Evolutionary conservation across 192 early-diverging fungal species (phyloP).

Genomic region (Mortierella claussenii): DNA sequence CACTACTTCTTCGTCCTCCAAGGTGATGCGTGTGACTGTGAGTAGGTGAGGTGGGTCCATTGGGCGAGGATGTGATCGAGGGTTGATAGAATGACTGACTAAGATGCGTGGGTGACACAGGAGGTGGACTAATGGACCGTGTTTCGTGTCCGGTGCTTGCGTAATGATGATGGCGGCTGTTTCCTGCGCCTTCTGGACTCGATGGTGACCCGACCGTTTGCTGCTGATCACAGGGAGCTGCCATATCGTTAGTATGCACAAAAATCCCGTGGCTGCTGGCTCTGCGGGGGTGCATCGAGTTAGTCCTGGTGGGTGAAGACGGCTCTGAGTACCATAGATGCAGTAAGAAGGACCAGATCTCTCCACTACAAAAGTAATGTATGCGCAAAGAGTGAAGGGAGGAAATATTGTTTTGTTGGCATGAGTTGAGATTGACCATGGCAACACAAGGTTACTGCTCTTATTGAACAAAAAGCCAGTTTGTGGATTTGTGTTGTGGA

Average conservation of each 20-base stretch:
- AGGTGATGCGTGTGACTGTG: not conserved
- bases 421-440: no score
- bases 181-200: slow-evolving; percentile 16
- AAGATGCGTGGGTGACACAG: slow-evolving; percentile 37
- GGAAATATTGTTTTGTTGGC: no score
- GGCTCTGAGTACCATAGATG: slow-evolving; percentile 53
- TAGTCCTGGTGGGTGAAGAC: slow-evolving; percentile 11
- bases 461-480: no score
- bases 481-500: no score
- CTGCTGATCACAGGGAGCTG: not conserved
- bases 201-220: slow-evolving; percentile 7
- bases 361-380: slow-evolving; percentile 26
- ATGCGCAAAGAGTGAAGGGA: no score
- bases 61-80: slow-evolving; percentile 28
- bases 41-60: slow-evolving; percentile 20
- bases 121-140: slow-evolving; percentile 22
- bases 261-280: slow-evolving; percentile 23
- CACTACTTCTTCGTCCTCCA: not conserved
- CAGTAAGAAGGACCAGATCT: slow-evolving; percentile 49
- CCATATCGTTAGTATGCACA: no score
- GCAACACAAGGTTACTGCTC: no score
- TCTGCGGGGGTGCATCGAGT: slow-evolving; percentile 18
- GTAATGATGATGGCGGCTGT: not conserved
- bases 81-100: slow-evolving; percentile 37
- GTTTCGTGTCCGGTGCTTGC: slow-evolving; percentile 7